phyloP scores from a whole-genome alignment of 768 basidiomycete genomes.

The Naganishia kalamii region DNA sequence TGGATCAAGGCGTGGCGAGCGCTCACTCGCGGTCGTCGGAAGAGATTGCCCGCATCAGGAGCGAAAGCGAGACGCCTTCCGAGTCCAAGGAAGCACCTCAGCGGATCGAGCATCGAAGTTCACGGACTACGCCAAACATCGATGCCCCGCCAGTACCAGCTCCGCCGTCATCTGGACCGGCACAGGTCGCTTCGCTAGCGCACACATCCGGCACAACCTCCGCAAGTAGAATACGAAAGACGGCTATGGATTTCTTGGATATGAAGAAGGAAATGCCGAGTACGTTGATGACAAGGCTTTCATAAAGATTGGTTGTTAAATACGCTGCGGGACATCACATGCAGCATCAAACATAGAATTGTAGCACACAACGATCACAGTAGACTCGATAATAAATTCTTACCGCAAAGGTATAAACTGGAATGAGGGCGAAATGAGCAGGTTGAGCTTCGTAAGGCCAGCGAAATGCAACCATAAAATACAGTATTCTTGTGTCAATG shows the following conservation, averaged over 20 bases:
- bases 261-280: constrained; percentile 3
- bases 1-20: not conserved
- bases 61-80: not conserved
- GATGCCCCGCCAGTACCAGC: not conserved
- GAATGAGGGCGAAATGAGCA: too few relatives aligned
- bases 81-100: not conserved
- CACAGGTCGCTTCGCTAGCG: not conserved
- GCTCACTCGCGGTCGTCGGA: not conserved
- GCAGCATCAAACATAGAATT: not conserved
- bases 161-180: not conserved
- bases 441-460: too few relatives aligned
- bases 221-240: constrained; percentile 3
- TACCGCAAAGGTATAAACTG: too few relatives aligned
- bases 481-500: constrained; percentile 1
- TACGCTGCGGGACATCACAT: too few relatives aligned
- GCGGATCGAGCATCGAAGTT: not conserved
- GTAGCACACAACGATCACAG: not conserved
- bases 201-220: not conserved
- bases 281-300: not conserved
- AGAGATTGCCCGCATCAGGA: not conserved
- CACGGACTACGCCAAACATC: too few relatives aligned
- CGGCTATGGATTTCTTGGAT: constrained; percentile 7
- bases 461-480: constrained; percentile 8
- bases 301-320: not conserved
- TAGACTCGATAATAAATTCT: not conserved